Base-by-base conservation (phyloP, 2,329 filamentous ascomycete species). In the Phoma sp. region DNA sequence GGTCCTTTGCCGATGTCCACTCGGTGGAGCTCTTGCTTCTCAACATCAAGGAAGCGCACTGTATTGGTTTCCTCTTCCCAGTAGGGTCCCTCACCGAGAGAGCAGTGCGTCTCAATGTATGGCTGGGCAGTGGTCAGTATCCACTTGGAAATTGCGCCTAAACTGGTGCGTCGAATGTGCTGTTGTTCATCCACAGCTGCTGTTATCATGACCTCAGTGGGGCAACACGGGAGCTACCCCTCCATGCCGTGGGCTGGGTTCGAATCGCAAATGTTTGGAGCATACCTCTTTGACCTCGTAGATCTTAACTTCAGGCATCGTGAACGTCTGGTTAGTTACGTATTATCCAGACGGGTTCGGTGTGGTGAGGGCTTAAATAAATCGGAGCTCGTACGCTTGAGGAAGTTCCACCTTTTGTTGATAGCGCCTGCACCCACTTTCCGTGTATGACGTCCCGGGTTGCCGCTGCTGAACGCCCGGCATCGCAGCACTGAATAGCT, bases 21-120 rank as follows among this genome's bases (percentile, higher is more conserved):
- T 42, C 83, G 82, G 77, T 95, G 89, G 40, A 96, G 70, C 57
- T 86, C 85, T 70, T 89, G 83, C 70, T 89, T 86, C 73, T 88
- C 89, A 75, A 96, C 93, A 75, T 97, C 93, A 58, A 93, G 85
- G 72, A 91, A 92, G 60, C 90, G 89, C 54, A 93, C 78, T 41
- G 79, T 82, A 72, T 89, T 82, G 45, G 82, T 85, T 22, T 77
- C 77, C 54, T 82, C 78, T 72, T 92, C 89, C 77, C 86, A 91
- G 77, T 86, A 91, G 1, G 89, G 89, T 0, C 84, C 90, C 75
- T 93, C 90, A 60, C 87, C 89, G 27, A 93, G 82, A 11, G 77
- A 79, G 76, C 88, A 91, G 61, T 84, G 81, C 50, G 84, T 76
- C 62, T 86, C 78, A 58, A 93, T 80, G 68, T 79, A 83, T 40